These are phyloP conservation scores for Fusarium nanum DNA, from an alignment of 2,329 filamentous ascomycete species.

Conservation along the genomic window DNA sequence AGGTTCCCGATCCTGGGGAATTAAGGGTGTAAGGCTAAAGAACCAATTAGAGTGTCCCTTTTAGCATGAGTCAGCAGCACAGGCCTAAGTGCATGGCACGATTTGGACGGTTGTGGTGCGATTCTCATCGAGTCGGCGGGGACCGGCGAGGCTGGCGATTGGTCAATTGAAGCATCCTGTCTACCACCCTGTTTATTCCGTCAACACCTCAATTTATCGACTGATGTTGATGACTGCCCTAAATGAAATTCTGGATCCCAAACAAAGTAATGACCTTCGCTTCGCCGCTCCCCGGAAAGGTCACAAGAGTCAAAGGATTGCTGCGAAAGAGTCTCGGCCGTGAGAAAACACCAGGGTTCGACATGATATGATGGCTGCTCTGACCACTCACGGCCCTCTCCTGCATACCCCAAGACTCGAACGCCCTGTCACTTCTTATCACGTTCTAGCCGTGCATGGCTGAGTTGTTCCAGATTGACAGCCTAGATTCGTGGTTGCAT, in stretches of 20 bases:
- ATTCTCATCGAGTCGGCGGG: constrained; percentile 44
- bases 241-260: constrained; percentile 16
- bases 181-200: constrained; percentile 44
- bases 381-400: constrained; percentile 34
- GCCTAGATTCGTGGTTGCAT: constrained; percentile 34
- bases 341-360: constrained; percentile 1
- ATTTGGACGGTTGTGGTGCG: constrained; percentile 45
- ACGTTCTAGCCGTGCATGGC: constrained; percentile 20
- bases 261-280: constrained; percentile 19
- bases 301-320: constrained; percentile 10
- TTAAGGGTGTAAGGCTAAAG: constrained; percentile 5
- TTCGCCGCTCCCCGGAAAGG: constrained; percentile 10
- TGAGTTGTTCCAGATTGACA: constrained; percentile 29
- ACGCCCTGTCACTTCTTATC: constrained; percentile 24
- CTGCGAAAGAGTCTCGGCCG: constrained; percentile 23
- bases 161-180: constrained; percentile 26
- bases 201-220: constrained; percentile 37
- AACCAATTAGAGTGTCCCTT: constrained; percentile 28
- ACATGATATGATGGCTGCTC: constrained; percentile 37
- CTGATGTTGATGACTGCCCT: constrained; percentile 33
- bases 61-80: constrained; percentile 41
- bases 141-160: constrained; percentile 43
- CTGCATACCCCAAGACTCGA: constrained; percentile 24
- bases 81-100: constrained; percentile 40
- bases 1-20: constrained; percentile 33